Evolutionary conservation across 768 basidiomycete genomes (phyloP).

Genomic region (Inosperma sp.): DNA sequence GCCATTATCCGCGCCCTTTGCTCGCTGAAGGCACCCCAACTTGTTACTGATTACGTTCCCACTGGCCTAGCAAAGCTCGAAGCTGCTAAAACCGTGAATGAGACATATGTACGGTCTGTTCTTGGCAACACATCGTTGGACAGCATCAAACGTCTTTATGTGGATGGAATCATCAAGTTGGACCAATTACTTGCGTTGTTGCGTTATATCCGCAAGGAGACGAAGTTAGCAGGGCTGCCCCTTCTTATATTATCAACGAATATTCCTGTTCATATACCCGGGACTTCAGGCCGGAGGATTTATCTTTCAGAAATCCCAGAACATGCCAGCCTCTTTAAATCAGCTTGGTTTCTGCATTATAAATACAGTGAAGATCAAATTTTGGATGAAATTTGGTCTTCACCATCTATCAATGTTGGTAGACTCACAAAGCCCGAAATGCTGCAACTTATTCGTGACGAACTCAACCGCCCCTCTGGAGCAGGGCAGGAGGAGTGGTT

Average conservation of each 20-base stretch:
- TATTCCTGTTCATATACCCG: not conserved
- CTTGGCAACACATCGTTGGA: not conserved
- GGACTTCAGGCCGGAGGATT: not conserved
- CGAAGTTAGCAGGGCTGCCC: conserved; percentile 10
- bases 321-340: conserved; percentile 2
- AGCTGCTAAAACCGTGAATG: not conserved
- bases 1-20: not conserved
- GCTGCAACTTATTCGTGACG: not conserved
- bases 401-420: conserved; percentile 3
- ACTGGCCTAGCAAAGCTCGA: not conserved
- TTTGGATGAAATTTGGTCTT: not conserved
- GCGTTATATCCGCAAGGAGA: conserved; percentile 1
- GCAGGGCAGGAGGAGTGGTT: conserved; percentile 1
- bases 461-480: not conserved
- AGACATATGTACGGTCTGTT: not conserved
- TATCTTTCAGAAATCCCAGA: not conserved
- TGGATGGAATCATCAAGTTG: not conserved
- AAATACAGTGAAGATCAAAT: not conserved
- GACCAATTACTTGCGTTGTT: conserved; percentile 4
- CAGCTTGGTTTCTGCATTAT: conserved; percentile 4
- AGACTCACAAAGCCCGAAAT: not conserved
- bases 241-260: conserved; percentile 4
- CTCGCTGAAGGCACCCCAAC: not conserved
- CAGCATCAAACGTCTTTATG: not conserved
- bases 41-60: not conserved